Evolutionary conservation across 2,329 filamentous ascomycete species (phyloP).

Genomic region (Lojkania enalia): DNA sequence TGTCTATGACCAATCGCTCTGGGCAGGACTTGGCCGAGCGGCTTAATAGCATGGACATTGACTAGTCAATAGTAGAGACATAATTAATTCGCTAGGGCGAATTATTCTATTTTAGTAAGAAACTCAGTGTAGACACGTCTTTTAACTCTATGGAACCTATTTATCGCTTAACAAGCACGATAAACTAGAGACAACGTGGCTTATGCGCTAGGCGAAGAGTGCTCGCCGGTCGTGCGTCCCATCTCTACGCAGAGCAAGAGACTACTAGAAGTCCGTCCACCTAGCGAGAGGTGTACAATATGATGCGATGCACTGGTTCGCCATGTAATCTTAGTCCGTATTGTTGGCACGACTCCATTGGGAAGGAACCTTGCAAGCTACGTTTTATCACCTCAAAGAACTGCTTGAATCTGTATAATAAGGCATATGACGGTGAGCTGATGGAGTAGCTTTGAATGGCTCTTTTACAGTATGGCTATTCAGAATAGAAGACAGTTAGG

Average conservation of each 20-base stretch:
- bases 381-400: slow-evolving; percentile 30
- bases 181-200: slow-evolving; percentile 10
- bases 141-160: slow-evolving; percentile 38
- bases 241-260: background rate
- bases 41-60: slow-evolving; percentile 31
- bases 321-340: slow-evolving; percentile 33
- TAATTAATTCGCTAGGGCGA: slow-evolving; percentile 29
- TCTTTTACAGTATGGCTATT: background rate
- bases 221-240: slow-evolving; percentile 25
- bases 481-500: background rate
- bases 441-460: background rate
- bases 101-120: slow-evolving; percentile 32
- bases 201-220: slow-evolving; percentile 24
- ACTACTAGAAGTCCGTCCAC: slow-evolving; percentile 24
- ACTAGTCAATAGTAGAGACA: slow-evolving; percentile 34
- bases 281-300: slow-evolving; percentile 37
- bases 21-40: slow-evolving; percentile 34
- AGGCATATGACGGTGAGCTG: slow-evolving; percentile 1
- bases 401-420: slow-evolving; percentile 26
- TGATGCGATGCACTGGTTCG: slow-evolving; percentile 35
- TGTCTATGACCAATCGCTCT: slow-evolving; percentile 26
- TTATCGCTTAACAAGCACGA: background rate
- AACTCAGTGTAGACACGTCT: slow-evolving; percentile 31
- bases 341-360: slow-evolving; percentile 38
- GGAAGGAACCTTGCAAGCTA: slow-evolving; percentile 42